These are phyloP conservation scores for Camelina sativa DNA, from an alignment of 345 rosid genomes.

Conservation along the genomic window DNA sequence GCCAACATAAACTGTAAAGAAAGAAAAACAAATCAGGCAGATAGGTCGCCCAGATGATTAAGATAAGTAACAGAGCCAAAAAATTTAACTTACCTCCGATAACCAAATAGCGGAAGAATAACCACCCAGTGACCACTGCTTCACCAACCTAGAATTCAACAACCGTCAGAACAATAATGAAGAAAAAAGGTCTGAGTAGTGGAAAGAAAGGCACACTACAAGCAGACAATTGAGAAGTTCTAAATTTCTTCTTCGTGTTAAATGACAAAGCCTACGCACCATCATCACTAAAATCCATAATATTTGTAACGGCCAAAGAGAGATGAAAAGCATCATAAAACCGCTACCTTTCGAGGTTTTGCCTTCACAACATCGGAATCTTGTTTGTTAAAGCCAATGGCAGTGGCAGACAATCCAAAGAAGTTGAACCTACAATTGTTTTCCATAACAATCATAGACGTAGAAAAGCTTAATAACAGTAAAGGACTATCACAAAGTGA, in stretches of 20 bases:
- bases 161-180: conserved; percentile 34
- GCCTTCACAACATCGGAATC: conserved; percentile 97
- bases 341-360: conserved; percentile 92
- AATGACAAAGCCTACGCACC: not conserved
- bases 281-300: conserved; percentile 15
- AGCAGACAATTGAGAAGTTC: conserved; percentile 1
- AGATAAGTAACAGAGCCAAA: conserved; percentile 19
- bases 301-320: not conserved
- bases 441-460: conserved; percentile 9
- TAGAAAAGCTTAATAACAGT: not conserved
- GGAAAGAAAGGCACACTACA: conserved; percentile 7
- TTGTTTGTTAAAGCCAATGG: conserved; percentile 97
- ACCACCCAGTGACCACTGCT: conserved; percentile 98
- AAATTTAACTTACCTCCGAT: conserved; percentile 80
- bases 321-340: not conserved
- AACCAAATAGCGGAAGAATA: conserved; percentile 96
- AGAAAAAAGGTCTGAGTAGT: conserved; percentile 16
- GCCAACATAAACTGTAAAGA: conserved; percentile 90
- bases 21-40: conserved; percentile 28
- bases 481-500: conserved; percentile 7
- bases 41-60: not conserved
- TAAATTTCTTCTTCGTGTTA: conserved; percentile 10
- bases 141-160: conserved; percentile 77
- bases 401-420: conserved; percentile 98
- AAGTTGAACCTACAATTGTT: conserved; percentile 80